Conservation (phyloP, 768 basidiomycete genomes). For the Roridomyces roridus region DNA sequence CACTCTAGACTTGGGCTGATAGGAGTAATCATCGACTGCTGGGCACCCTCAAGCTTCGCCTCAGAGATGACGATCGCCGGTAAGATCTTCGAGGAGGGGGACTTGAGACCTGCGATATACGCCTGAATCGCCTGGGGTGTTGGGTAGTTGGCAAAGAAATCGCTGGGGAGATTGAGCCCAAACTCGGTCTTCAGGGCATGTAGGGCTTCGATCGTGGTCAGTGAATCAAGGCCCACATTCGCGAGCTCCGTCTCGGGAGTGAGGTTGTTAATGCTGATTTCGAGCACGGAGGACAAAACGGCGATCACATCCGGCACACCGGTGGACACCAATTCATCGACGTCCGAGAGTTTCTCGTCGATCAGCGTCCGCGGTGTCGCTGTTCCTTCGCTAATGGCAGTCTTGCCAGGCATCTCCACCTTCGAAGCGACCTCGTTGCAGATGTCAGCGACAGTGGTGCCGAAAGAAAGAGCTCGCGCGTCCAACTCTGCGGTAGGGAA, state of each 20-base stretch:
- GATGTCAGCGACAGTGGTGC: slow-evolving; percentile 45
- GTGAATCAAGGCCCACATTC: slow-evolving; percentile 65
- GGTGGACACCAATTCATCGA: slow-evolving; percentile 25
- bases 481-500: slow-evolving; percentile 41
- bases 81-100: too few relatives aligned
- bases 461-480: slow-evolving; percentile 36
- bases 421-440: slow-evolving; percentile 33
- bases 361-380: slow-evolving; percentile 42
- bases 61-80: background rate
- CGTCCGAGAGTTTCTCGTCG: slow-evolving; percentile 37
- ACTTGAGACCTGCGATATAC: slow-evolving; percentile 27
- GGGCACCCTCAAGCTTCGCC: too few relatives aligned
- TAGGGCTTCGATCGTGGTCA: slow-evolving; percentile 67
- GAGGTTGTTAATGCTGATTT: slow-evolving; percentile 44
- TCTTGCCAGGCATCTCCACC: too few relatives aligned
- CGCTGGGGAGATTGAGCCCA: slow-evolving; percentile 46
- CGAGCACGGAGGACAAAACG: slow-evolving; percentile 55
- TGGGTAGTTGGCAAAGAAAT: slow-evolving; percentile 46
- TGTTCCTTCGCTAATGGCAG: too few relatives aligned
- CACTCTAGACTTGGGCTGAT: too few relatives aligned
- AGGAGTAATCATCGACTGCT: too few relatives aligned
- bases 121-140: slow-evolving; percentile 47
- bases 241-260: slow-evolving; percentile 52
- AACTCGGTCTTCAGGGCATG: slow-evolving; percentile 51
- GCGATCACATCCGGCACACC: slow-evolving; percentile 37